phyloP scores from a whole-genome alignment of 2,329 filamentous ascomycete species.

The Calonectria montana region DNA sequence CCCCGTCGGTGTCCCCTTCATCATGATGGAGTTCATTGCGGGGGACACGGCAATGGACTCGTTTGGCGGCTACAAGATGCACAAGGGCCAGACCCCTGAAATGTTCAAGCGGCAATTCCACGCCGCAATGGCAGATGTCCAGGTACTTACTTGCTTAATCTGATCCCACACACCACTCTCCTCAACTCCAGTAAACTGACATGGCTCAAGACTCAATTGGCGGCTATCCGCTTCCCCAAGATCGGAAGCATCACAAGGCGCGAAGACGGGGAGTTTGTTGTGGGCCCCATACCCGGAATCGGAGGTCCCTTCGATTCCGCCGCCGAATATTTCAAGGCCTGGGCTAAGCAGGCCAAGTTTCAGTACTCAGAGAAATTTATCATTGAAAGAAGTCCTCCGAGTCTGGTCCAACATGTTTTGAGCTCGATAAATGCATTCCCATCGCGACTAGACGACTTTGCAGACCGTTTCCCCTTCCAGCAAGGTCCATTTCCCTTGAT shows the following conservation, averaged over 20 bases:
- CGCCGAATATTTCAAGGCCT: slow-evolving; percentile 33
- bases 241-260: slow-evolving; percentile 30
- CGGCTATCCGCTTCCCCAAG: slow-evolving; percentile 34
- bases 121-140: slow-evolving; percentile 10
- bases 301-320: slow-evolving; percentile 37
- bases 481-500: slow-evolving; percentile 46
- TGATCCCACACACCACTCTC: background rate
- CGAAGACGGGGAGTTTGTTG: slow-evolving; percentile 21
- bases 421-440: background rate
- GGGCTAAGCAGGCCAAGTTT: slow-evolving; percentile 30
- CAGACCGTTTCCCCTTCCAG: background rate
- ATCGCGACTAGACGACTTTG: slow-evolving; percentile 1
- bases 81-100: slow-evolving; percentile 33
- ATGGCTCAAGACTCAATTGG: slow-evolving; percentile 15
- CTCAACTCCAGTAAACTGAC: background rate
- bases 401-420: background rate
- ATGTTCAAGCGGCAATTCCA: slow-evolving; percentile 12
- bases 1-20: slow-evolving; percentile 40
- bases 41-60: slow-evolving; percentile 43
- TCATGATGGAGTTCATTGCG: slow-evolving; percentile 45
- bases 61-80: slow-evolving; percentile 32
- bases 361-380: slow-evolving; percentile 8
- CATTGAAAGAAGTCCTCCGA: background rate
- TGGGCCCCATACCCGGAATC: slow-evolving; percentile 34
- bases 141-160: too few species aligned